Base-by-base conservation (phyloP, 768 basidiomycete species). In the Hypholoma sublateritium region DNA sequence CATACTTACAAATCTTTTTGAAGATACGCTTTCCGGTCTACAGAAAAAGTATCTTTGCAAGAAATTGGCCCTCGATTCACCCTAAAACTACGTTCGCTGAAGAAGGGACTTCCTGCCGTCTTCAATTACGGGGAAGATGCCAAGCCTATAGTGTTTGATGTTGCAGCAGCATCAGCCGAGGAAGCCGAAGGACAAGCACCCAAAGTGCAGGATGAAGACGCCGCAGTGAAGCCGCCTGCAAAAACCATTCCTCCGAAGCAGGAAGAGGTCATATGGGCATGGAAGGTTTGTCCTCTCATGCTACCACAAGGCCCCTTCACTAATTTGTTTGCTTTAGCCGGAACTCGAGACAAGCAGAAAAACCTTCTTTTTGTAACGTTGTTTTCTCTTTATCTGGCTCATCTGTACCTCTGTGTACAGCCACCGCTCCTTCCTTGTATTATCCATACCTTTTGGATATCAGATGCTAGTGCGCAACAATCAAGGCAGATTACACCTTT, bases 51-150 rank as follows among this genome's bases (percentile, higher is more conserved):
- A 8, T 85, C 89, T 6, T 73, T 99, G 28, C 97, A 99, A 69
- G 97, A 99, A 72, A 99, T 99, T 60, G 97, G 97, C 1, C 97
- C 97, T 6, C 86, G 96, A 32, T 97, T 99, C 68, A 98, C 97
- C 0, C 80, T 98, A 11, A 98, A 98, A 73, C 77, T 99, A 55
- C 80, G 88, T 37, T 97, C 88, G 80, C 72, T 99, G 56, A 87
- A 89, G 68, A 94, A 90, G 64, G 95, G 93, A 9, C 76, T 95
- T 19, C 95, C 95, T 1, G 87, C 89, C 4, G 92, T 95, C 24
- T 80, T 80, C 60, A 79, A 82, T 62, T 78, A 86, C 65, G 86
- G 88, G 24, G 83, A 88, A 59, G 76, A 79, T n/a, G 77, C 85
- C 1, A 75, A 79, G 60, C 74, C 82, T 21, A 65, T 89, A 48